Evolutionary conservation across 2,329 filamentous ascomycete species (phyloP), one percentile per base, ranked within the genome.

Genomic region (Nigrospora sphaerica): DNA sequence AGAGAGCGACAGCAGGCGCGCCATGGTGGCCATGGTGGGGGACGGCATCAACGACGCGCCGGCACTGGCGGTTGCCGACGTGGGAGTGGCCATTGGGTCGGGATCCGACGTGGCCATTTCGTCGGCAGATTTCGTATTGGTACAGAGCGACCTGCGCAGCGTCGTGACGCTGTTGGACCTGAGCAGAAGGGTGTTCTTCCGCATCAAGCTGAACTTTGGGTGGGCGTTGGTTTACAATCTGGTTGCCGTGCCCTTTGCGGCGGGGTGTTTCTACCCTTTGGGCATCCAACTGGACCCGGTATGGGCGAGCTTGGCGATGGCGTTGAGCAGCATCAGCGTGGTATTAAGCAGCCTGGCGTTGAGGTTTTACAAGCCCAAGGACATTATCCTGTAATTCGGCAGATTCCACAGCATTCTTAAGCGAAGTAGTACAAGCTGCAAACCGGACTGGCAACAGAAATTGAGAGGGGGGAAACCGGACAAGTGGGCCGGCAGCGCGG

Each of bases 221-320:
- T 95, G 89, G 89, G 89, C 90, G 0, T 73, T 87, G 18, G 68
- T 95, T 5, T 95, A 95, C 69, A 95, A 95, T 61, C 54, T 86
- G 36, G 63, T 86, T 43, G 85, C 88, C 10, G 75, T 95, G 48
- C 89, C 89, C 1, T 75, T 95, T 47, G 88, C 89, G 0, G 89
- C 89, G 0, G 89, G 89, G 1, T 85, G 84, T 34, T 69, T 95
- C 48, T 95, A 87, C 63, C 68, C 76, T 2, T 52, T 83, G 40
- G 61, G 45, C 62, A 63, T 89, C 17, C 70, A 78, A 49, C 67
- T 91, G 40, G 83, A 88, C 62, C 86, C 86, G 0, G 86, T 87
- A 1, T 96, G 91, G 91, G 92, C 91, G 6, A 85, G 83, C 54
- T 67, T 95, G 62, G 91, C 91, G 1, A 97, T 96, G 92, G 92